Evolutionary conservation across 1,284 basidiomycete genomes (phyloP).

Genomic region (Kwoniella shivajii): DNA sequence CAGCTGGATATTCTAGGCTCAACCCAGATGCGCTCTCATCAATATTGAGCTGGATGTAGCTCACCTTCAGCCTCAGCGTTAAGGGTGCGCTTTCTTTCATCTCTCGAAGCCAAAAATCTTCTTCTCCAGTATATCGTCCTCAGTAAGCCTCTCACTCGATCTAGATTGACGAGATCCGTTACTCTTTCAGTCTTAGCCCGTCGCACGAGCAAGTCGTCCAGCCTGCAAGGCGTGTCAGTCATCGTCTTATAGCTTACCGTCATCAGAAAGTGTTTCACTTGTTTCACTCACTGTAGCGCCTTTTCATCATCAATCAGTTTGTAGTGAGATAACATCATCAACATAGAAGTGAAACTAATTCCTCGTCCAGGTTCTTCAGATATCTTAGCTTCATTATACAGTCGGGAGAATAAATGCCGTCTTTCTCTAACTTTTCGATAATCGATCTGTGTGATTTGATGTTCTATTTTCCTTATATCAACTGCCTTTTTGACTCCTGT

Average conservation of each 20-base stretch:
- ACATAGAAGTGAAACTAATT: slow-evolving; percentile 90
- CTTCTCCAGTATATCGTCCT: slow-evolving; percentile 73
- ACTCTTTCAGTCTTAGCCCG: slow-evolving; percentile 77
- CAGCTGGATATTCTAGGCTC: no score
- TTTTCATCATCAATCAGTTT: slow-evolving; percentile 87
- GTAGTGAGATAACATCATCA: slow-evolving; percentile 84
- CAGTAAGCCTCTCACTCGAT: slow-evolving; percentile 76
- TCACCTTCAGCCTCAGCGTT: slow-evolving; percentile 35
- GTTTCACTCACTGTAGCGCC: slow-evolving; percentile 70
- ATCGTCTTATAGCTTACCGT: no score
- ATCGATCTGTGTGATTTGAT: slow-evolving; percentile 67
- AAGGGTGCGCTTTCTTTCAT: slow-evolving; percentile 32
- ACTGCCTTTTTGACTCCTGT: slow-evolving; percentile 58
- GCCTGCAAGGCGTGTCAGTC: slow-evolving; percentile 54
- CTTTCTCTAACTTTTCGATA: slow-evolving; percentile 65
- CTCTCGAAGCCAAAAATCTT: slow-evolving; percentile 59
- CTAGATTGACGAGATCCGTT: slow-evolving; percentile 77
- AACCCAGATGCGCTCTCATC: neutral
- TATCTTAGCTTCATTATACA: slow-evolving; percentile 84
- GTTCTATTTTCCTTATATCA: slow-evolving; percentile 67
- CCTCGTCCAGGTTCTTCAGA: slow-evolving; percentile 71
- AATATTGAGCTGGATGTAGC: no score
- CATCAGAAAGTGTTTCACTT: neutral
- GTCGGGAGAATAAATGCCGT: slow-evolving; percentile 68
- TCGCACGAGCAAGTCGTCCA: slow-evolving; percentile 76